phyloP scores from a whole-genome alignment of 108 stramenopile genomes.

The Nannochloropsis oceanica region DNA sequence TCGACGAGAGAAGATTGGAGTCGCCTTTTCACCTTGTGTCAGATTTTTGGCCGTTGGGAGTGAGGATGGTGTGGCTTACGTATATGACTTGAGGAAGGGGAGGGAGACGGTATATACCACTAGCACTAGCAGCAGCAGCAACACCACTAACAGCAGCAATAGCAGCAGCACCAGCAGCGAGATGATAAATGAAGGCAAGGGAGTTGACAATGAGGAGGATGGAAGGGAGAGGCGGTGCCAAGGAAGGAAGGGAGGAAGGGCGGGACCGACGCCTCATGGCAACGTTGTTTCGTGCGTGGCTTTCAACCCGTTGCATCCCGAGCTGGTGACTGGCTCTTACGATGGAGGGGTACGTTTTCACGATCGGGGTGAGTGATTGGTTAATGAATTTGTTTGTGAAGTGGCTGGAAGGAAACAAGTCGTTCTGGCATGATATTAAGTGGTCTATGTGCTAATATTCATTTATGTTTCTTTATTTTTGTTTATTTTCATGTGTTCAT shows the following conservation, averaged over 20 bases:
- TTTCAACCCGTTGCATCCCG: slow-evolving; percentile 4
- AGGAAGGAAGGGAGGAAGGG: background rate
- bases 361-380: background rate
- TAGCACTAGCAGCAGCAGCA: background rate
- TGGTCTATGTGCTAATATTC: no score
- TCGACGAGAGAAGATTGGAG: background rate
- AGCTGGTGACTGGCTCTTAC: slow-evolving; percentile 4
- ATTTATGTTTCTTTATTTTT: no score
- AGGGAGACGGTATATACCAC: background rate
- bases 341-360: slow-evolving; percentile 5
- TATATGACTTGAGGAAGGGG: background rate
- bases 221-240: background rate
- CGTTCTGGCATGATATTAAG: no score
- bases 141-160: background rate
- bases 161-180: background rate
- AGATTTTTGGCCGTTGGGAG: slow-evolving; percentile 4
- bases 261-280: background rate
- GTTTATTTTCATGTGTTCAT: no score
- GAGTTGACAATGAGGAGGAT: background rate
- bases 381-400: background rate
- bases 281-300: slow-evolving; percentile 9
- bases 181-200: background rate
- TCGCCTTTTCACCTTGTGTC: background rate
- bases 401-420: no score
- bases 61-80: background rate